Evolutionary conservation across 805 yeast genomes (phyloP).

Genomic region (Jamesozyma gamospora): DNA sequence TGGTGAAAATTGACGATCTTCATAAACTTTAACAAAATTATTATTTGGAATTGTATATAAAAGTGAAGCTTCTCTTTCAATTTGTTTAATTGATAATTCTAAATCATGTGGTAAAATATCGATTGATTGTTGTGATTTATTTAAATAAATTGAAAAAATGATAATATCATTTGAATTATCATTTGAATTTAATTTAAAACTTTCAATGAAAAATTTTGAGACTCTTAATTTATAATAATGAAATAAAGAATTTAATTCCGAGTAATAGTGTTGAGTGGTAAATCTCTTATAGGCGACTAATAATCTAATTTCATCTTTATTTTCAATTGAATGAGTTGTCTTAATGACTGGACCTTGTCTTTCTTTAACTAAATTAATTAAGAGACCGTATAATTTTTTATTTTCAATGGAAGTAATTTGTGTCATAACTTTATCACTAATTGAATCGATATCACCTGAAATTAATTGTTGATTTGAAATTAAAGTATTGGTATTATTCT

Average conservation of each 20-base stretch:
- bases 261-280: slow-evolving; percentile 76
- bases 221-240: slow-evolving; percentile 79
- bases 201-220: slow-evolving; percentile 87
- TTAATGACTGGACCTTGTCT: slow-evolving; percentile 91
- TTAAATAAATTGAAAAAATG: slow-evolving; percentile 76
- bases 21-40: slow-evolving; percentile 64
- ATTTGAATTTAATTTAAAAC: slow-evolving; percentile 43
- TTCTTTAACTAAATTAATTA: slow-evolving; percentile 55
- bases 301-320: slow-evolving; percentile 74
- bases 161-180: slow-evolving; percentile 63
- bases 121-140: slow-evolving; percentile 42
- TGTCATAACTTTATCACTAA: slow-evolving; percentile 72
- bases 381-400: slow-evolving; percentile 60
- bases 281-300: slow-evolving; percentile 81
- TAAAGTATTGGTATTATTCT: not conserved
- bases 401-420: slow-evolving; percentile 74
- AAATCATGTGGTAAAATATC: slow-evolving; percentile 24
- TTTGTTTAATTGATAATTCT: slow-evolving; percentile 76
- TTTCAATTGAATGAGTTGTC: slow-evolving; percentile 62
- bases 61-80: slow-evolving; percentile 87
- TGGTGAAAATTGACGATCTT: slow-evolving; percentile 68
- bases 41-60: slow-evolving; percentile 86
- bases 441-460: slow-evolving; percentile 43
- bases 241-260: slow-evolving; percentile 78
- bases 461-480: slow-evolving; percentile 10